phyloP scores from a whole-genome alignment of 176 grass and related monocot species.

The Echinochloa phyllopogon region DNA sequence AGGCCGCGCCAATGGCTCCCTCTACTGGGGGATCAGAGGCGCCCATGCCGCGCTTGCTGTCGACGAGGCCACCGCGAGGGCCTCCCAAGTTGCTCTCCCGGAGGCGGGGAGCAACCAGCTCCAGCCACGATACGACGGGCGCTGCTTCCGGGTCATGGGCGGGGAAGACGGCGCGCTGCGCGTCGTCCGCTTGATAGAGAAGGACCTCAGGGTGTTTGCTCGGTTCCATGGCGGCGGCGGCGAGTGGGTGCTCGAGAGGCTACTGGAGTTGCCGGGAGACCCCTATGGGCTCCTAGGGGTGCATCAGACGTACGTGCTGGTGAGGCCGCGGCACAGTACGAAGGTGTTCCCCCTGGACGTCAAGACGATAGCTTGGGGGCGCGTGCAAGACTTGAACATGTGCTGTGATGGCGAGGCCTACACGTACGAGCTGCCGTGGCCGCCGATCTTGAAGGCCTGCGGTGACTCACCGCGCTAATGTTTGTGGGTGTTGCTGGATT shows the following conservation, averaged over 20 bases:
- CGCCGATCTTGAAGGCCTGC: no score
- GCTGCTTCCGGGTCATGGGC: neutral
- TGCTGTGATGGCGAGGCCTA: no score
- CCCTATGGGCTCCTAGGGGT: neutral
- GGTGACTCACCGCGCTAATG: no score
- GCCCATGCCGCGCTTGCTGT: neutral
- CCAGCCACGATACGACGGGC: neutral
- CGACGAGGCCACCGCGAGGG: neutral
- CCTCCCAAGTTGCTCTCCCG: neutral
- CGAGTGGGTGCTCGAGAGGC: constrained; percentile 29
- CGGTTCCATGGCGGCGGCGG: neutral
- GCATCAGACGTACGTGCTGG: neutral
- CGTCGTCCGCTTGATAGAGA: neutral
- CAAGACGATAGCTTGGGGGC: neutral
- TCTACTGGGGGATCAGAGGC: neutral
- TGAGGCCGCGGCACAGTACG: neutral
- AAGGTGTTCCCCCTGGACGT: constrained; percentile 43
- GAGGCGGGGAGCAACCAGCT: no score
- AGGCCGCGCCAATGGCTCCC: neutral
- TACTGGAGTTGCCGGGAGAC: constrained; percentile 17
- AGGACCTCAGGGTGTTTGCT: neutral
- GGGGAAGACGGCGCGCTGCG: neutral
- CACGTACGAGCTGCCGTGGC: no score
- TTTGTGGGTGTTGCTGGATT: no score
- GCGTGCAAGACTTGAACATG: neutral